Base-by-base conservation (phyloP, 1,139 yeast species). In the Kluyveromyces sp. region DNA sequence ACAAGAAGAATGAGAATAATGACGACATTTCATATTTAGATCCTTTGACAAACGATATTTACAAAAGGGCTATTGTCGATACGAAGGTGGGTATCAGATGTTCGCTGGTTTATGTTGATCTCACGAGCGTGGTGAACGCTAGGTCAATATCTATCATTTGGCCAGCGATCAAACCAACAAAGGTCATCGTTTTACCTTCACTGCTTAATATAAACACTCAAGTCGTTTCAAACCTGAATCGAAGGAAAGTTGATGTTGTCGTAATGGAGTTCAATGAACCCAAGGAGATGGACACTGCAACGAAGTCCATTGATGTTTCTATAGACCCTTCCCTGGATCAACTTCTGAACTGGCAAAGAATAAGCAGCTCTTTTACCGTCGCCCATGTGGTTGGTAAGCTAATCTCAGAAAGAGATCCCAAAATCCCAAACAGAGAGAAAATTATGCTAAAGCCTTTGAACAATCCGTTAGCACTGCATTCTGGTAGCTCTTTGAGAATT, bases 111-210 rank as follows among this genome's bases (percentile, higher is more conserved):
- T 88, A 71, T 60, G 77, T 92, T 44, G 97, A 92, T 60, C 71
- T 89, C 49, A 78, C 89, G 13, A 96, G 96, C 12, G 65, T 84
- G 18, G 94, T 88, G 2, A 97, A 92, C 58, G 70, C 83, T 48
- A 73, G 96, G 49, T 89, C 97, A 0, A 66, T 88, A 48, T 74
- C 82, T 45, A 79, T 86, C 64, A 85, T 89, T 48, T 73, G 87
- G 36, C 86, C 94, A 28, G 74, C 84, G 1, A 68, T 92, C 44
- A 85, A 85, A 54, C 96, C 98, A 7, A 74, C 80, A 45, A 81
- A 82, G 55, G 71, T 89, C 40, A 69, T 92, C 16, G 63, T 86
- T 16, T 60, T 74, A 2, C 82, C 77, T 45, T 32, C 46, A 2
- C 54, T 55, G 28, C 61, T 57, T 40, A 41, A 50, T 3, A 46